Evolutionary conservation across 192 early-diverging fungal genomes (phyloP).

Genomic region (Coemansia sp.): DNA sequence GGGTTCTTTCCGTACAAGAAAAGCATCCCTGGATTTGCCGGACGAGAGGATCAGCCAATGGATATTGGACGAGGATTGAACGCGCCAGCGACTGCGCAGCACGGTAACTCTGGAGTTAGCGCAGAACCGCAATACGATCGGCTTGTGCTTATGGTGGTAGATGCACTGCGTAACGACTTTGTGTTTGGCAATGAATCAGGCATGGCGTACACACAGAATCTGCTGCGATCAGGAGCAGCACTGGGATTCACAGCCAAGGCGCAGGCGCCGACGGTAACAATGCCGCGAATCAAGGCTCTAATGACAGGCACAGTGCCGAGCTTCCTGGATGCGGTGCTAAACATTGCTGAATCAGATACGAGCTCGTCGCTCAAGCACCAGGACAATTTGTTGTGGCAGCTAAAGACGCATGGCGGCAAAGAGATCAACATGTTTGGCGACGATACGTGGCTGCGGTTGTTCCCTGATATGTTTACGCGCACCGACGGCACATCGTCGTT

Average conservation of each 20-base stretch:
- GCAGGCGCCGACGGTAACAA: constrained; percentile 71
- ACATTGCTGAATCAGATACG: constrained; percentile 77
- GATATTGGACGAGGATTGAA: constrained; percentile 12
- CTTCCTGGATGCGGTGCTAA: constrained; percentile 78
- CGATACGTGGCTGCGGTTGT: constrained; percentile 93
- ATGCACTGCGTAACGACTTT: constrained; percentile 76
- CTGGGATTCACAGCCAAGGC: constrained; percentile 49
- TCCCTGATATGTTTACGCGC: constrained; percentile 64
- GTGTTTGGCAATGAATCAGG: constrained; percentile 63
- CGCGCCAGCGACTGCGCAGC: not conserved
- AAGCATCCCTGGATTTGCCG: constrained; percentile 62
- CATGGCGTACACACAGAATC: constrained; percentile 62
- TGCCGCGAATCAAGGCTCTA: constrained; percentile 79
- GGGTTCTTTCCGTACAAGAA: constrained; percentile 81
- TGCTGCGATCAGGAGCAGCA: constrained; percentile 47
- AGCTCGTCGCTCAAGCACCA: constrained; percentile 55
- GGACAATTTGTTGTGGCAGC: constrained; percentile 74
- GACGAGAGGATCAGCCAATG: constrained; percentile 26
- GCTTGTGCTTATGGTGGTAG: constrained; percentile 71
- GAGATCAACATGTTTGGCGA: constrained; percentile 87
- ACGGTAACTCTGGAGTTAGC: not conserved
- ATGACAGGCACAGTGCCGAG: constrained; percentile 74
- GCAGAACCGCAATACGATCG: constrained; percentile 40
- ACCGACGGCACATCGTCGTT: constrained; percentile 63
- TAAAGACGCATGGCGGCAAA: constrained; percentile 53